Conservation (phyloP, 306 rosid genomes). For the Trifolium pratense region DNA sequence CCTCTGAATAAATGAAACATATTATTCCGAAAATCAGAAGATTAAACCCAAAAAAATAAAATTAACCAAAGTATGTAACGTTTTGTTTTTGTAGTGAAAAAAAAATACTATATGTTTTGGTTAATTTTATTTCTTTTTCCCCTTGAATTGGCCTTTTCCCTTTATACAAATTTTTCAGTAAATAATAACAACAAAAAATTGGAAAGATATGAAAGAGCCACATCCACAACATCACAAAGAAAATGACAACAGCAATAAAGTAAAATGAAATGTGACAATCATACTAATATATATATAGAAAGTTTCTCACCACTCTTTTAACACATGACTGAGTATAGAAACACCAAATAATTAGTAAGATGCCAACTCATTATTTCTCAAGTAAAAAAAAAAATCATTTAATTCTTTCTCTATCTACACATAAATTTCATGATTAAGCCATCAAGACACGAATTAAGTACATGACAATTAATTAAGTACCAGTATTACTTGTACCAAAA, state of each 20-base stretch:
- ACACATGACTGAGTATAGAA: not conserved
- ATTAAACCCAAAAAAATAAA: no score
- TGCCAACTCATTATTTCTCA: not conserved
- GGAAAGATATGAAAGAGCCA: constrained; percentile 3
- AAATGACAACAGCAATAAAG: constrained; percentile 7
- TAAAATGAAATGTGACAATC: constrained; percentile 2
- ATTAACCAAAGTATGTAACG: no score
- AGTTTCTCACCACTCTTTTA: not conserved
- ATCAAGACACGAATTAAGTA: not conserved
- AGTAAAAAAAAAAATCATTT: no score
- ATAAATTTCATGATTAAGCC: constrained; percentile 1
- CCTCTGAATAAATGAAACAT: no score
- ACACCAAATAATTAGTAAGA: not conserved
- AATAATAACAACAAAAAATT: not conserved
- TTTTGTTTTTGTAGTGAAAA: no score
- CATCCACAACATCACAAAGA: not conserved
- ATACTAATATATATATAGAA: not conserved
- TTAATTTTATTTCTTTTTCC: not conserved
- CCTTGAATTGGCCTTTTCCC: not conserved
- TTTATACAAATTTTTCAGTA: not conserved
- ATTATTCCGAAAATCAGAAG: no score
- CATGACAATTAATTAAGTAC: not conserved
- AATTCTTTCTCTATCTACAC: not conserved
- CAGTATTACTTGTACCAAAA: no score
- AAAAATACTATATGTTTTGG: no score